phyloP scores from a whole-genome alignment of 352 stramenopile species.

The Phytophthora hibernalis region DNA sequence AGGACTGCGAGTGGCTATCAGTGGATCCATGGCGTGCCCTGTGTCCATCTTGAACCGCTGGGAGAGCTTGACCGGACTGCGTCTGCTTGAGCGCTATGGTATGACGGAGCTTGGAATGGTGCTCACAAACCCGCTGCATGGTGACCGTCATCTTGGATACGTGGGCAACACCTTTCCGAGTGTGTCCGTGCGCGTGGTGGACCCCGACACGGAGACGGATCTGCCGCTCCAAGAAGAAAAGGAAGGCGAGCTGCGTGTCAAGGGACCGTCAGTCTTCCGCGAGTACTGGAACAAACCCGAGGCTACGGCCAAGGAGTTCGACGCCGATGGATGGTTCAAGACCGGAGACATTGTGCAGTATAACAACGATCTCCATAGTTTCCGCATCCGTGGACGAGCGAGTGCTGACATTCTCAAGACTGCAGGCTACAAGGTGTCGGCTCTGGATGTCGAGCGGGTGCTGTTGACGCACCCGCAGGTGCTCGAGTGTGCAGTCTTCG shows the following conservation, averaged over 20 bases:
- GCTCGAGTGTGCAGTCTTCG: conserved; percentile 88
- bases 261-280: conserved; percentile 85
- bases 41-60: conserved; percentile 81
- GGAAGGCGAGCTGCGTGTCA: conserved; percentile 87
- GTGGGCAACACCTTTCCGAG: conserved; percentile 88
- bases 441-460: conserved; percentile 89
- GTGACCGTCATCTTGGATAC: conserved; percentile 78
- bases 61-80: conserved; percentile 81
- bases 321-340: conserved; percentile 90
- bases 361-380: conserved; percentile 72
- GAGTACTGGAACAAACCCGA: conserved; percentile 89
- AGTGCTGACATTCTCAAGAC: conserved; percentile 94
- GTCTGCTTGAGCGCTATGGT: conserved; percentile 90
- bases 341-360: conserved; percentile 92
- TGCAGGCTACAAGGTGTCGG: conserved; percentile 93
- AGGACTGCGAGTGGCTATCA: conserved; percentile 66
- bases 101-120: conserved; percentile 95
- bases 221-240: conserved; percentile 44
- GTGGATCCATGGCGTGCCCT: conserved; percentile 90
- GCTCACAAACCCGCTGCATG: conserved; percentile 85
- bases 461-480: conserved; percentile 87
- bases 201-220: conserved; percentile 70
- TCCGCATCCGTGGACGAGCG: conserved; percentile 87
- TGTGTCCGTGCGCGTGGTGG: conserved; percentile 82
- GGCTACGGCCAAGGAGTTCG: conserved; percentile 87